Percentiles rank a stretch among this genome's conserved stretches.
Conservation (phyloP, 345 rosid genomes). For the Populus deltoides region DNA sequence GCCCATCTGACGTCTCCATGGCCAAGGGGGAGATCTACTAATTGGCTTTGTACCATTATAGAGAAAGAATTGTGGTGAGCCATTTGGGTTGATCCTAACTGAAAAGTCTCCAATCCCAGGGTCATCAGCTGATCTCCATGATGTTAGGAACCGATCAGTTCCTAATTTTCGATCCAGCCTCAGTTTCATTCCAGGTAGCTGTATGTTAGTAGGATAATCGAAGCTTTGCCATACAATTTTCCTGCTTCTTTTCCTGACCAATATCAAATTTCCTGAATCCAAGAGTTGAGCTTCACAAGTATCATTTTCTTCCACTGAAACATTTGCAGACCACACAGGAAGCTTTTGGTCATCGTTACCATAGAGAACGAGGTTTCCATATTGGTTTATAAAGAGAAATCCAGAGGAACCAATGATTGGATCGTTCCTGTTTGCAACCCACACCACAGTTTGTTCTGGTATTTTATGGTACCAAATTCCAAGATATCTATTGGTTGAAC, state of each 20-base stretch:
- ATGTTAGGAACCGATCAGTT: background rate
- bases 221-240: background rate
- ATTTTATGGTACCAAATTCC: background rate
- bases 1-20: background rate
- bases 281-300: background rate
- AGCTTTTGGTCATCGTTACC: background rate
- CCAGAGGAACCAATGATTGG: constrained; percentile 8
- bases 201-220: background rate
- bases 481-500: background rate
- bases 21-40: background rate
- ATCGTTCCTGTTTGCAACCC: constrained; percentile 18
- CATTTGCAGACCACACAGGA: constrained; percentile 13
- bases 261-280: constrained; percentile 11
- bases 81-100: background rate
- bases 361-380: background rate
- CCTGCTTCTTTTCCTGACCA: background rate
- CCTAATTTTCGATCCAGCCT: too few species aligned
- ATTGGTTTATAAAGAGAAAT: background rate
- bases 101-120: background rate
- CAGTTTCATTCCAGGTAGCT: background rate
- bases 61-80: background rate
- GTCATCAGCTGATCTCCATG: background rate
- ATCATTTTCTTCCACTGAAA: background rate
- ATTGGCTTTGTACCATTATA: background rate
- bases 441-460: constrained; percentile 1